Evolutionary conservation across 225 moss, liverwort and hornwort genomes (phyloP), one percentile per base, ranked within the genome.

Genomic region (Sphagnum contortum): DNA sequence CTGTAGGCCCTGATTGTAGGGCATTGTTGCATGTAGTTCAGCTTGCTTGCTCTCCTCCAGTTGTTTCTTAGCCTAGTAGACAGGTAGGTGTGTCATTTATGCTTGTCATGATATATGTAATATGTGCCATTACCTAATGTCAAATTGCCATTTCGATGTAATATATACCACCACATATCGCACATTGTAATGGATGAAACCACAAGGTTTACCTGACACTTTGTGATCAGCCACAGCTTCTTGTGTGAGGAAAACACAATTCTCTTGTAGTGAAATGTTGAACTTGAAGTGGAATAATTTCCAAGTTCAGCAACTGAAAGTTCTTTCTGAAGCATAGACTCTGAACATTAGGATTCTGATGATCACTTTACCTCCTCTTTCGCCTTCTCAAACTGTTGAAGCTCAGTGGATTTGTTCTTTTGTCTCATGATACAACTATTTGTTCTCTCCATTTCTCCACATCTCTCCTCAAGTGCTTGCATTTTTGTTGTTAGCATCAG

Each of bases 21-120:
- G 81, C 52, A 75, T 69, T 9, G 52, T 74, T 67, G 81, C 81
- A 70, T 87, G 88, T 50, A 79, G 49, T 62, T 81, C 66, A 47
- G 85, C 77, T 57, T 86, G 80, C 58, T 74, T 77, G 72, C 74
- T 82, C 50, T 83, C 80, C 7, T 79, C 80, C 5, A 93, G 55
- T 64, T 80, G 77, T 68, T 54, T 64, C 63, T 81, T 85, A 63
- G 85, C 83, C 92, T 29, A 29, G 29, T 29, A 29, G 29, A 29
- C 29, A 29, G 29, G 29, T 29, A 29, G 29, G 29, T 29, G 29
- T 92, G 88, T 52, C 61, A 65, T 45, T 44, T 55, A 29, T 29
- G 29, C 1, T 29, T 14, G 2, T 44, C 58, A 58, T 13, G 44
- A 8, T 29, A 29, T 29, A 29, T 29, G 29, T 29, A 29, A 29